These are phyloP conservation scores for Podaxis sp. DNA, from an alignment of 768 basidiomycete species.

Conservation along the genomic window DNA sequence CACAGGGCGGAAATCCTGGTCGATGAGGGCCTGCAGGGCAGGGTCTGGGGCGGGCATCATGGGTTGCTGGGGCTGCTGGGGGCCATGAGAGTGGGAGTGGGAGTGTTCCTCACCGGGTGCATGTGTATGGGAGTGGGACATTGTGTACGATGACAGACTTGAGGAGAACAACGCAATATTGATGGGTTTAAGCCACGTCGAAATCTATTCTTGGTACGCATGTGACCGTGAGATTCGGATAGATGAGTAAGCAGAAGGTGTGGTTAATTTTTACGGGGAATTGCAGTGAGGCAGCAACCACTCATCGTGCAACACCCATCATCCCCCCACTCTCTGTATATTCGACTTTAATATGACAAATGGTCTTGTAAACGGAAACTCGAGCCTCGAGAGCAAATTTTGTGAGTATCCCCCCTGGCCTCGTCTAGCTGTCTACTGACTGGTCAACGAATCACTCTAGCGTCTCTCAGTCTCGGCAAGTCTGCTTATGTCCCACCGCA, in stretches of 20 bases:
- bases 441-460: conserved; percentile 34
- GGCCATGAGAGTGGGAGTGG: conserved; percentile 50
- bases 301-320: conserved; percentile 24
- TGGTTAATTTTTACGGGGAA: conserved; percentile 10
- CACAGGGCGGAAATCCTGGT: conserved; percentile 65
- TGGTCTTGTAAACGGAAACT: conserved; percentile 81
- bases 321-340: conserved; percentile 26
- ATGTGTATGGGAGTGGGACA: conserved; percentile 69
- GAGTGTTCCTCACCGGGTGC: conserved; percentile 54
- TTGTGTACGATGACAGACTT: conserved; percentile 25
- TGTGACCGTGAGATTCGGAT: conserved; percentile 16
- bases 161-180: neutral
- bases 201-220: neutral
- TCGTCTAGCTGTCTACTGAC: conserved; percentile 14
- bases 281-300: neutral
- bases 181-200: conserved; percentile 8
- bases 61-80: conserved; percentile 38
- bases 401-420: conserved; percentile 41
- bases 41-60: conserved; percentile 63
- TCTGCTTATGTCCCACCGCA: conserved; percentile 89
- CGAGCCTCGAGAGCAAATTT: conserved; percentile 75
- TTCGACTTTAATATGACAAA: conserved; percentile 72
- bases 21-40: conserved; percentile 72
- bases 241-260: conserved; percentile 15
- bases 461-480: conserved; percentile 76